Conservation (phyloP, 495 filamentous ascomycete genomes). For the Rostrohypoxylon terebratum region DNA sequence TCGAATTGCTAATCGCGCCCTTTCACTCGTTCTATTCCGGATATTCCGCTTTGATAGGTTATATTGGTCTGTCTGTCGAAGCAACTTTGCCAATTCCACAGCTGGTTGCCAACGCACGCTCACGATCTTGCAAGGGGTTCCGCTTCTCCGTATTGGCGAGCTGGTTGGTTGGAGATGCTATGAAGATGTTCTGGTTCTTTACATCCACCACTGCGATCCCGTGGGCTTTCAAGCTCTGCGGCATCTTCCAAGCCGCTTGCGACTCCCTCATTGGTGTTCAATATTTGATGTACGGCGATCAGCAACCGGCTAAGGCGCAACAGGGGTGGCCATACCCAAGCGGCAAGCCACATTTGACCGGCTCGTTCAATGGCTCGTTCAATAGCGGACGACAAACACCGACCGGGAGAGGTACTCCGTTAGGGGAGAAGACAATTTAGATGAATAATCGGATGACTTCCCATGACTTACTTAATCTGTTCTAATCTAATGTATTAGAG, state of each 20-base stretch:
- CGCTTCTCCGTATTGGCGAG: slow-evolving; percentile 84
- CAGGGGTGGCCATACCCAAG: slow-evolving; percentile 42
- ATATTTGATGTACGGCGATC: slow-evolving; percentile 83
- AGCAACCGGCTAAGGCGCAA: slow-evolving; percentile 50
- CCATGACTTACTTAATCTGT: not conserved
- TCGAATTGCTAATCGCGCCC: slow-evolving; percentile 79
- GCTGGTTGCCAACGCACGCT: slow-evolving; percentile 80
- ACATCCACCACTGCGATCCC: slow-evolving; percentile 78
- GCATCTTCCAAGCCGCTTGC: slow-evolving; percentile 88
- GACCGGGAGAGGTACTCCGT: slow-evolving; percentile 54
- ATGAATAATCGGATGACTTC: slow-evolving; percentile 9
- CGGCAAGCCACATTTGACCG: slow-evolving; percentile 31
- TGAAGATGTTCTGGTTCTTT: slow-evolving; percentile 98
- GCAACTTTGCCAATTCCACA: slow-evolving; percentile 92
- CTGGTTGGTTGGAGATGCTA: slow-evolving; percentile 90
- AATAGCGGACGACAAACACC: slow-evolving; percentile 50
- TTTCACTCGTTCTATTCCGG: slow-evolving; percentile 66
- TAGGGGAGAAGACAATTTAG: slow-evolving; percentile 52
- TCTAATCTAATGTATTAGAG: slow-evolving; percentile 2
- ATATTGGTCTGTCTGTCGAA: slow-evolving; percentile 87
- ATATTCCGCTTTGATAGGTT: slow-evolving; percentile 81
- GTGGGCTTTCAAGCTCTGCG: slow-evolving; percentile 90
- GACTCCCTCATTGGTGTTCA: slow-evolving; percentile 87
- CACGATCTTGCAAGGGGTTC: slow-evolving; percentile 89
- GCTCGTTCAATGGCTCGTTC: slow-evolving; percentile 31